phyloP scores from a whole-genome alignment of 2,329 filamentous ascomycete genomes.

The Epichloe hybrida region DNA sequence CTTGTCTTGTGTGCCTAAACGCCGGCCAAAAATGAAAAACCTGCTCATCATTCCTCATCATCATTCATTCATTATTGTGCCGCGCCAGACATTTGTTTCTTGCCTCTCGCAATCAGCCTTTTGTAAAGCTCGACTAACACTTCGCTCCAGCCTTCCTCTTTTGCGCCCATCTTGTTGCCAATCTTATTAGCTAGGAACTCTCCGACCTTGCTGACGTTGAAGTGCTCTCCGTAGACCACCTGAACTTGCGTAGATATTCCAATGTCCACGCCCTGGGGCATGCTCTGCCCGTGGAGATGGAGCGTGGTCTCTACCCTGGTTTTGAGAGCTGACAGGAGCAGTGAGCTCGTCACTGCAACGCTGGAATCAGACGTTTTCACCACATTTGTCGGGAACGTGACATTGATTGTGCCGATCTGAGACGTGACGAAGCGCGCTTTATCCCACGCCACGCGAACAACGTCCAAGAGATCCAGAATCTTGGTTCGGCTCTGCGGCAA shows the following conservation, averaged over 20 bases:
- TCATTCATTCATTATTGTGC: slow-evolving; percentile 17
- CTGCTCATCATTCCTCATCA: slow-evolving; percentile 9
- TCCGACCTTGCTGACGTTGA: slow-evolving; percentile 61
- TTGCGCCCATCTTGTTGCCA: slow-evolving; percentile 26
- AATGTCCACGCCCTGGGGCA: slow-evolving; percentile 39
- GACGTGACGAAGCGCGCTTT: slow-evolving; percentile 44
- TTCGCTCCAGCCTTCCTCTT: slow-evolving; percentile 36
- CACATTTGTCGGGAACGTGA: slow-evolving; percentile 52
- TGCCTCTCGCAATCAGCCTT: slow-evolving; percentile 41
- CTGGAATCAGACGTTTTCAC: slow-evolving; percentile 50
- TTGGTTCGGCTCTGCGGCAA: slow-evolving; percentile 44
- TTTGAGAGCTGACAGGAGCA: slow-evolving; percentile 50
- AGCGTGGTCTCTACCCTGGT: slow-evolving; percentile 57
- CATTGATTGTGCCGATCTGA: slow-evolving; percentile 47
- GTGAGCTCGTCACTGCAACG: slow-evolving; percentile 44
- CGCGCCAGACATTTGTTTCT: slow-evolving; percentile 24
- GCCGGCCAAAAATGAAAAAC: slow-evolving; percentile 3
- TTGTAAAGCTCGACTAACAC: slow-evolving; percentile 41
- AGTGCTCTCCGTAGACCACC: slow-evolving; percentile 65
- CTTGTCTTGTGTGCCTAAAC: slow-evolving; percentile 1
- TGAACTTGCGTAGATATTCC: slow-evolving; percentile 39
- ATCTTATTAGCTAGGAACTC: slow-evolving; percentile 49
- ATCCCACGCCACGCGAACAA: slow-evolving; percentile 53
- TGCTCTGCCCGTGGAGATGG: slow-evolving; percentile 34
- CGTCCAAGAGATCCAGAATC: slow-evolving; percentile 41